These are phyloP conservation scores for Fragaria vesca DNA, from an alignment of 306 rosid species.

Conservation along the genomic window DNA sequence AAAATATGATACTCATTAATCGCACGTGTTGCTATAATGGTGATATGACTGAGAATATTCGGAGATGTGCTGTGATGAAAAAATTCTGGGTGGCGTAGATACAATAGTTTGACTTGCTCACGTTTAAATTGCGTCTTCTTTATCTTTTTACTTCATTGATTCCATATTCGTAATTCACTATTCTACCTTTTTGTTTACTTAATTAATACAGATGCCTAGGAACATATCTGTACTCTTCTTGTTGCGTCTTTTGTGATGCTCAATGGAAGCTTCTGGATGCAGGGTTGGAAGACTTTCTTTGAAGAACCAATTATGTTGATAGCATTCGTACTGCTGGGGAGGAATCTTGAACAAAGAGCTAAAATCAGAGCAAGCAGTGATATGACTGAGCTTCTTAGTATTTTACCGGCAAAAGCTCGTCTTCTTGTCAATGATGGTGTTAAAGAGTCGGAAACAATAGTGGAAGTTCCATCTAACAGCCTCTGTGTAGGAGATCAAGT, in stretches of 20 bases:
- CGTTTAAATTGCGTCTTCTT: background rate
- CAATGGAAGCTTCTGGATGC: conserved; percentile 36
- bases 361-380: conserved; percentile 97
- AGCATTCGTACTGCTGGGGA: conserved; percentile 92
- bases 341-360: conserved; percentile 97
- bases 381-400: conserved; percentile 90
- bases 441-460: conserved; percentile 49
- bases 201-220: background rate
- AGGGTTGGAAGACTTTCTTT: conserved; percentile 99
- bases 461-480: conserved; percentile 88
- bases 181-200: background rate
- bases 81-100: background rate
- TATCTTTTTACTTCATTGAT: background rate
- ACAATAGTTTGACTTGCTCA: background rate
- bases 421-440: conserved; percentile 58
- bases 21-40: background rate
- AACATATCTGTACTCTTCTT: background rate
- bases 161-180: background rate
- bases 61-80: background rate
- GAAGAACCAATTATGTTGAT: conserved; percentile 98
- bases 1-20: background rate
- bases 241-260: background rate
- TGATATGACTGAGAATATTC: background rate
- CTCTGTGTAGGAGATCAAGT: conserved; percentile 85
- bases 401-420: conserved; percentile 93